These are phyloP conservation scores for Metarhizium brunneum DNA, from an alignment of 2,329 filamentous ascomycete genomes.

Conservation along the genomic window DNA sequence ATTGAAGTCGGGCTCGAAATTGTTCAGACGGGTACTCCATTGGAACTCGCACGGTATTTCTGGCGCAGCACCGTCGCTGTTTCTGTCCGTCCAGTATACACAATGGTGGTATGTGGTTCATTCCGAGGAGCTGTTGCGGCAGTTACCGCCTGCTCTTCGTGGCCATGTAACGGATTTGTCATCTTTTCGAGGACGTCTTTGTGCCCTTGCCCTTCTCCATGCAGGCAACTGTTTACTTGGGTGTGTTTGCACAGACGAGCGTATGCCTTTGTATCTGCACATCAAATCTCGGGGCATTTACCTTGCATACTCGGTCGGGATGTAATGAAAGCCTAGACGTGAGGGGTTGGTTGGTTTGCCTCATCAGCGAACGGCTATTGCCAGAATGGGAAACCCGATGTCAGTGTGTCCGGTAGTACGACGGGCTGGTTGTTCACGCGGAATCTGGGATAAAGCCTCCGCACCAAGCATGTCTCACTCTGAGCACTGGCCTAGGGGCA, in stretches of 20 bases:
- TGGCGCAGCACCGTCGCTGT: neutral
- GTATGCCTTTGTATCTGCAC: neutral
- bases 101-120: neutral
- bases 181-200: neutral
- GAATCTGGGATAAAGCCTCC: neutral
- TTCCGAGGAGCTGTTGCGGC: neutral
- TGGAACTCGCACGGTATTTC: neutral
- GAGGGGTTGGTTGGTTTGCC: neutral
- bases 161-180: neutral
- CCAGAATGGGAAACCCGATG: constrained; percentile 4
- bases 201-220: neutral
- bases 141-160: neutral
- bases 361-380: neutral
- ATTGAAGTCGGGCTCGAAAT: neutral
- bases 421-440: neutral
- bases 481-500: neutral
- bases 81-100: neutral
- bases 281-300: constrained; percentile 1
- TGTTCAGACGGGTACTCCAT: neutral
- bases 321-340: neutral
- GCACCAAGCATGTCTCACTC: neutral
- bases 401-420: neutral
- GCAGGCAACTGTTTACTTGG: constrained; percentile 2
- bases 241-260: too few relatives aligned
- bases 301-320: neutral